Evolutionary conservation across 345 rosid species (phyloP).

Genomic region (Excoecaria cochinchinensis): DNA sequence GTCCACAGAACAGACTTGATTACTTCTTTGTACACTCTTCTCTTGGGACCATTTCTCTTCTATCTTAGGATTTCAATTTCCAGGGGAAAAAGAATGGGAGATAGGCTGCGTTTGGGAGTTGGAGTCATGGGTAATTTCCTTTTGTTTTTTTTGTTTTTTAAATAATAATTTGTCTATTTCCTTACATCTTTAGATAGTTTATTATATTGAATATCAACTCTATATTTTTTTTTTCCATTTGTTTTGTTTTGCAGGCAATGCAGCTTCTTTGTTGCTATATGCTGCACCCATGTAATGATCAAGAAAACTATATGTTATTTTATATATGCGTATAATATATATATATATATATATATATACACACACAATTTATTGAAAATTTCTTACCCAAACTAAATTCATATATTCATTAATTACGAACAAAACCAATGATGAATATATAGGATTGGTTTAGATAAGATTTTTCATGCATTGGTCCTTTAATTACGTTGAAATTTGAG

Average conservation of each 20-base stretch:
- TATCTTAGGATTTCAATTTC: conserved; percentile 16
- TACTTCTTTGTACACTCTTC: background rate
- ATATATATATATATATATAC: background rate
- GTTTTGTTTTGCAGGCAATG: conserved; percentile 63
- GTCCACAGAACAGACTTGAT: conserved; percentile 9
- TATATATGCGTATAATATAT: background rate
- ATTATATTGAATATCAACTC: background rate
- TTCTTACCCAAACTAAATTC: too few relatives aligned
- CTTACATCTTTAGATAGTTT: background rate
- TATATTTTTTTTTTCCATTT: background rate
- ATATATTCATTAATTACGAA: too few relatives aligned
- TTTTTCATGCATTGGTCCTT: too few relatives aligned
- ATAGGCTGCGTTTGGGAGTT: conserved; percentile 54
- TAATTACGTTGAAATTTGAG: background rate
- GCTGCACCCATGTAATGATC: conserved; percentile 65
- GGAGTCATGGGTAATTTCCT: conserved; percentile 57
- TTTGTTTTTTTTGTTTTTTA: too few relatives aligned
- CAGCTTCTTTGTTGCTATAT: conserved; percentile 66
- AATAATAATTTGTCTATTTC: background rate
- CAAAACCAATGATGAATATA: too few relatives aligned
- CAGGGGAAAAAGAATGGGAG: conserved; percentile 43
- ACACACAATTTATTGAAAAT: background rate
- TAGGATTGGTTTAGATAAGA: too few relatives aligned
- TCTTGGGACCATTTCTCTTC: conserved; percentile 15
- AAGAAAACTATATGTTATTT: background rate